Evolutionary conservation across 495 filamentous ascomycete genomes (phyloP), one percentile per base, ranked within the genome.

Genomic region (Penicillium cataractarum): DNA sequence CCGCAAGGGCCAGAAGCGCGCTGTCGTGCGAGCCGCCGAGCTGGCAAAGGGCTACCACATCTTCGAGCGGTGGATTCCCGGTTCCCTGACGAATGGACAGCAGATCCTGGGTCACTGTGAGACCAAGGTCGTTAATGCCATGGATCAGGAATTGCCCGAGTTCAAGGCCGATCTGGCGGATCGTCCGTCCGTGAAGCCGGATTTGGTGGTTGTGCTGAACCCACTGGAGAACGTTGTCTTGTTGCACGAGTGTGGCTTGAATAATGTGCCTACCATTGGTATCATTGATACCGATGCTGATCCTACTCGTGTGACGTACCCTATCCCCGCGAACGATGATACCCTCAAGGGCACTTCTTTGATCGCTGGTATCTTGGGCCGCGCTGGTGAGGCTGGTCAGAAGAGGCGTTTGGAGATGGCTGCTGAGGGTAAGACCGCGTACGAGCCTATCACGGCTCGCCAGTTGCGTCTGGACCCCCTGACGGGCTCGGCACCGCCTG

Each of bases 291-390:
- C 95, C 0, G 89, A 99, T 77, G 87, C 90, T 6, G 87, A 99
- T 77, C 92, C 95, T 4, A 92, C 91, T 1, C 92, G 91, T 82
- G 92, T 98, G 32, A 99, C 95, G 7, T 99, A 99, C 75, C 91
- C 92, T 3, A 97, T 99, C 65, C 95, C 95, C 6, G 90, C 92
- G 21, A 99, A 99, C 71, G 95, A 99, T 70, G 95, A 99, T 76
- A 96, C 92, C 86, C 68, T 97, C 65, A 88, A 93, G 21, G 86
- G 88, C 62, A 82, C 92, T 19, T 83, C 87, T 67, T 80, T 98
- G 60, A 92, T 99, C 70, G 90, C 90, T 10, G 91, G 91, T 44
- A 86, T 93, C 8, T 81, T 99, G 13, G 96, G 93, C 4, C 82
- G 89, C 4, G 95, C 96, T 6, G 95, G 92, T 10, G 77, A 96